Evolutionary conservation across 306 rosid species (phyloP).

Genomic region (Cucumis cinereus): DNA sequence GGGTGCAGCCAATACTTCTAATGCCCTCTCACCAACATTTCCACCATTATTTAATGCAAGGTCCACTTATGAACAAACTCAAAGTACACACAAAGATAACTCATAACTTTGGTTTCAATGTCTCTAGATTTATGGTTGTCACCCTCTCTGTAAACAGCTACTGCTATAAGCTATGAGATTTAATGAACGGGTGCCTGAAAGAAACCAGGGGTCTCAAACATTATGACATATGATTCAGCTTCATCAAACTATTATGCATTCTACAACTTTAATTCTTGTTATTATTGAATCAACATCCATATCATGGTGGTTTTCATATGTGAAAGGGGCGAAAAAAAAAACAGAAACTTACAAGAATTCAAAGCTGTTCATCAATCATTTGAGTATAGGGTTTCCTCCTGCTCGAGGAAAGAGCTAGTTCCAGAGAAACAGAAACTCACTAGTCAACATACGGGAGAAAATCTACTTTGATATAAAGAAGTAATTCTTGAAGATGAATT

Average conservation of each 20-base stretch:
- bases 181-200: no score
- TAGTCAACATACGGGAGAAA: background rate
- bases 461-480: background rate
- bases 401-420: background rate
- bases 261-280: background rate
- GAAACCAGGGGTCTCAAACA: background rate
- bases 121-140: background rate
- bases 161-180: background rate
- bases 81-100: background rate
- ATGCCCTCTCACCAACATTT: constrained; percentile 1
- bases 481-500: background rate
- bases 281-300: background rate
- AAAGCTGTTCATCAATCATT: constrained; percentile 2
- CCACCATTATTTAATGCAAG: background rate
- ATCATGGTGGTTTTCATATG: background rate
- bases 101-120: background rate
- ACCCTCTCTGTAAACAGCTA: background rate
- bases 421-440: background rate
- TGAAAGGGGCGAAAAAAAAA: background rate
- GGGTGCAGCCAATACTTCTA: background rate
- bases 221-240: background rate
- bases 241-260: background rate
- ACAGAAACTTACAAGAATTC: background rate
- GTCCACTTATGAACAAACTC: constrained; percentile 2
- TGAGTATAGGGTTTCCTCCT: background rate